Evolutionary conservation across 495 filamentous ascomycete species (phyloP).

Genomic region (Neurospora sp.): DNA sequence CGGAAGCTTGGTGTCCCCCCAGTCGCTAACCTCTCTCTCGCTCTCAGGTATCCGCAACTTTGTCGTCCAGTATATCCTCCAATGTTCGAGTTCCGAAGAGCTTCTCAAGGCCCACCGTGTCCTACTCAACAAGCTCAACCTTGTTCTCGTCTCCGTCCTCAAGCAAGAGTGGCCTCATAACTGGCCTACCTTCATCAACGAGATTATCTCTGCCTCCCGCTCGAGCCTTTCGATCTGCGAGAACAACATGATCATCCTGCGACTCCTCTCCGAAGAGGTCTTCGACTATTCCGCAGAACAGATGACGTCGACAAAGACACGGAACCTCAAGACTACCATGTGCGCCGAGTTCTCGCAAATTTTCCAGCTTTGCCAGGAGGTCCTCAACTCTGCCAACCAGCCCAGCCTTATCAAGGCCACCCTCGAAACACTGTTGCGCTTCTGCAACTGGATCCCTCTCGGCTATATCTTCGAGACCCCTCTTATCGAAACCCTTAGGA

Average conservation of each 20-base stretch:
- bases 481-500: constrained; percentile 88
- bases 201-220: constrained; percentile 93
- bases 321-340: constrained; percentile 96
- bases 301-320: constrained; percentile 93
- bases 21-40: not conserved
- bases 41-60: constrained; percentile 91
- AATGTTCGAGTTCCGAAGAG: constrained; percentile 81
- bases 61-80: constrained; percentile 94
- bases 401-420: constrained; percentile 86
- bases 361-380: constrained; percentile 91
- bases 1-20: not conserved
- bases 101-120: constrained; percentile 69
- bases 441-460: constrained; percentile 97
- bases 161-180: constrained; percentile 99
- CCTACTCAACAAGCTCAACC: constrained; percentile 93
- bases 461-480: constrained; percentile 98
- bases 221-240: constrained; percentile 94
- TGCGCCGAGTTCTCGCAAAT: constrained; percentile 95
- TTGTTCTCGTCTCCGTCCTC: constrained; percentile 91
- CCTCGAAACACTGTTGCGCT: constrained; percentile 85
- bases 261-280: constrained; percentile 92
- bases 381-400: constrained; percentile 79
- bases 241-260: constrained; percentile 98
- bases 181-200: constrained; percentile 99
- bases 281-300: constrained; percentile 98